Evolutionary conservation across 1,284 basidiomycete species (phyloP), one percentile per base, ranked within the genome.

Genomic region (Ceratobasidium sp.): DNA sequence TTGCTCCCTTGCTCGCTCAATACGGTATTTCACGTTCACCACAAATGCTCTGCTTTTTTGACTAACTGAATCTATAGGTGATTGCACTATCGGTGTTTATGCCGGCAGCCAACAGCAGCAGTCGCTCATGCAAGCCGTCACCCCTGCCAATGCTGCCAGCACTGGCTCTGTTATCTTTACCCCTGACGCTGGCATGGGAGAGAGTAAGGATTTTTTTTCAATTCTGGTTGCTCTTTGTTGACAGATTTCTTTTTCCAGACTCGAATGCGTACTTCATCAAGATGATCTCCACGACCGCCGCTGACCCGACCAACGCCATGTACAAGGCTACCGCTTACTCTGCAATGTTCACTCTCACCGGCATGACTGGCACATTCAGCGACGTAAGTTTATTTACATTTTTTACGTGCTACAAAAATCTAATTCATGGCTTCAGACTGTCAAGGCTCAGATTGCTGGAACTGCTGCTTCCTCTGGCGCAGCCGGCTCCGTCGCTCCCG

Each of bases 311-410:
- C 21, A 75, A 76, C 11, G 76, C 80, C 41, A 76, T 79, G 47
- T 80, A 79, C 73, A 79, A 77, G 18, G 82, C 83, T 76, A 78
- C 81, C 74, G 81, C 82, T 30, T 84, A 81, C 80, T 83, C 82
- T 21, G 81, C 83, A 26, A 81, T 80, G 72, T 84, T 84, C 77
- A 54, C 30, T 14, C 55, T 78, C 47, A 75, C 58, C 11, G 70
- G 72, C 26, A 78, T 78, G 77, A 75, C 73, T 14, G 78, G 78
- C 21, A 62, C 49, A 6, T 75, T 77, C 62, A 76, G 76, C 59
- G 44, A 49, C 35, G 66, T 69, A 57, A 30, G 50, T 35, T 18
- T 13, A 38, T 58, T 69, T 28, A 46, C 21, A 38, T 58, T 69
- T 28, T 57, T 26, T 4, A 11, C 9, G 6, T 38, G 21, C 18